A percentile compares a stretch with the other conserved stretches of the same genome.
Evolutionary conservation across 139 green algal genomes (phyloP).

Genomic region (Chlamydomonas schloesseri): DNA sequence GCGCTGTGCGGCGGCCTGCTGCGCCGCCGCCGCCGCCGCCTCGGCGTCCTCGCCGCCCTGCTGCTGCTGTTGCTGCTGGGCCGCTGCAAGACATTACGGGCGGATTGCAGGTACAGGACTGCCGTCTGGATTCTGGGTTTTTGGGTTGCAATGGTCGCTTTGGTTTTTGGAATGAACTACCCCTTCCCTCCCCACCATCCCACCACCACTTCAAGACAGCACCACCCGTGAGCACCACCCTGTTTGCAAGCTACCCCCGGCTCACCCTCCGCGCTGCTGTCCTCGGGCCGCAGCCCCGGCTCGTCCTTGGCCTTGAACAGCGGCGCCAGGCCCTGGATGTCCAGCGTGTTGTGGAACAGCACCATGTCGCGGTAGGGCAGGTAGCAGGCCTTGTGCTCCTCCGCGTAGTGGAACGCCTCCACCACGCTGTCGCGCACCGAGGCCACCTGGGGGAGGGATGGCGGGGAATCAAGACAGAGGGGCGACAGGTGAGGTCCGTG

Average conservation of each 20-base stretch:
- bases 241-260: neutral
- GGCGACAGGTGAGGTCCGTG: too few relatives aligned
- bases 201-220: too few relatives aligned
- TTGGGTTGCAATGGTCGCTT: too few relatives aligned
- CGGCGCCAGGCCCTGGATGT: constrained; percentile 51
- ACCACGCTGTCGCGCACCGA: constrained; percentile 62
- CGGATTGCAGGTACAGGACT: neutral
- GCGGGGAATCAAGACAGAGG: too few relatives aligned
- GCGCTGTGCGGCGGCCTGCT: neutral
- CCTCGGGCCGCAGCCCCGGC: neutral
- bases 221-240: neutral
- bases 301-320: constrained; percentile 58
- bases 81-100: too few relatives aligned
- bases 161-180: too few relatives aligned
- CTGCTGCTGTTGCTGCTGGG: constrained; percentile 23
- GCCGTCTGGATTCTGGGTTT: too few relatives aligned
- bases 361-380: constrained; percentile 68
- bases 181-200: too few relatives aligned
- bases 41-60: neutral
- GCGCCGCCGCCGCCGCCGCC: neutral
- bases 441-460: constrained; percentile 26
- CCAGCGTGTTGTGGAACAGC: constrained; percentile 54
- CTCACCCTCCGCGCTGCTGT: neutral
- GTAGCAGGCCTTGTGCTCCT: constrained; percentile 73
- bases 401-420: constrained; percentile 66